Evolutionary conservation across 1,284 basidiomycete species (phyloP).

Genomic region (Anthracocystis walkeri): DNA sequence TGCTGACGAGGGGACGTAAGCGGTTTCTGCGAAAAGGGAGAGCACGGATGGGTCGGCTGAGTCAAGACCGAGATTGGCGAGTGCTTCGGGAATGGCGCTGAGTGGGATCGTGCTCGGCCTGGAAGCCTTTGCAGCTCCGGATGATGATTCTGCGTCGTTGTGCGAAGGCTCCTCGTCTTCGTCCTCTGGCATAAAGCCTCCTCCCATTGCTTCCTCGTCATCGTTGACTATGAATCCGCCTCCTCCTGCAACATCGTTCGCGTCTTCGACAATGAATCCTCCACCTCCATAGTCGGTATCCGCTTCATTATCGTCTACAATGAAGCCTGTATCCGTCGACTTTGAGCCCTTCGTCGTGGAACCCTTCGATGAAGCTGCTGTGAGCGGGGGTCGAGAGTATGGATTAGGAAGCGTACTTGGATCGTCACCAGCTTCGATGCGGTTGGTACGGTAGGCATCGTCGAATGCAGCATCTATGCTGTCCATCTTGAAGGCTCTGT

Average conservation of each 20-base stretch:
- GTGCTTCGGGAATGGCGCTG: conserved; percentile 48
- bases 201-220: not conserved
- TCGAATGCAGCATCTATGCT: conserved; percentile 51
- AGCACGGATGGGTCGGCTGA: conserved; percentile 43
- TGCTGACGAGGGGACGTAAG: conserved; percentile 32
- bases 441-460: conserved; percentile 47
- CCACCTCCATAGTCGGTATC: conserved; percentile 19
- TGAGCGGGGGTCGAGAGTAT: conserved; percentile 23
- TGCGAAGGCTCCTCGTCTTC: not conserved
- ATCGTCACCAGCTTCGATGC: conserved; percentile 51
- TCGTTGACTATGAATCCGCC: conserved; percentile 33
- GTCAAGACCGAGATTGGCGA: conserved; percentile 48
- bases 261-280: conserved; percentile 37
- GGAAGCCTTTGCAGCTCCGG: not conserved
- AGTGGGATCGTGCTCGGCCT: conserved; percentile 45
- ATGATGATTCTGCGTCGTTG: conserved; percentile 4
- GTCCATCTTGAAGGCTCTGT: conserved; percentile 11
- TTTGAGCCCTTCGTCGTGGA: not conserved
- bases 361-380: not conserved
- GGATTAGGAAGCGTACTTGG: conserved; percentile 44
- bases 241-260: conserved; percentile 1
- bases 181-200: conserved; percentile 26
- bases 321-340: conserved; percentile 19
- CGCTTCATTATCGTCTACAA: conserved; percentile 16
- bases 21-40: conserved; percentile 44